A percentile compares a stretch with the other conserved stretches of the same genome.
Conservation (phyloP, 495 filamentous ascomycete genomes). For the Schizothecium vesticola region DNA sequence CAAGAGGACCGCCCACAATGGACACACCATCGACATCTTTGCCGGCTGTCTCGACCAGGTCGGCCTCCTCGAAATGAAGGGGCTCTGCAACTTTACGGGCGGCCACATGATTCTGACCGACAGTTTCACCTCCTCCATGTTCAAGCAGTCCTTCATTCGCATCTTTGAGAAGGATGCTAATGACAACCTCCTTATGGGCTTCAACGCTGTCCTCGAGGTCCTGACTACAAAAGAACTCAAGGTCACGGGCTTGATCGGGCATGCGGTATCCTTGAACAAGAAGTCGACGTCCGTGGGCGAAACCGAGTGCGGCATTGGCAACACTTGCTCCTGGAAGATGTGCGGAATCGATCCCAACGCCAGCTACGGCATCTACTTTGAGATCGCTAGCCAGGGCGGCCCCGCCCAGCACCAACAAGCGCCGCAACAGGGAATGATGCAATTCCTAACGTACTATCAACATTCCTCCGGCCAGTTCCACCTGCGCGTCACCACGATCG, state of each 20-base stretch:
- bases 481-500: slow-evolving; percentile 89
- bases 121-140: slow-evolving; percentile 98
- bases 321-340: slow-evolving; percentile 99
- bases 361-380: slow-evolving; percentile 95
- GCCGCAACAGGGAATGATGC: slow-evolving; percentile 91
- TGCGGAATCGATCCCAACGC: slow-evolving; percentile 91
- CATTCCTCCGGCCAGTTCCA: slow-evolving; percentile 95
- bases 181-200: slow-evolving; percentile 95
- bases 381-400: slow-evolving; percentile 91
- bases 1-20: slow-evolving; percentile 94
- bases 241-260: slow-evolving; percentile 96
- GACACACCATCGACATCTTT: slow-evolving; percentile 96
- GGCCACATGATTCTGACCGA: slow-evolving; percentile 98
- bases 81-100: slow-evolving; percentile 89
- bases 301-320: slow-evolving; percentile 97
- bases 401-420: slow-evolving; percentile 79
- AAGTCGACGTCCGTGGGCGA: slow-evolving; percentile 96
- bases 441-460: slow-evolving; percentile 99
- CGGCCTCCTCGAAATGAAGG: slow-evolving; percentile 98
- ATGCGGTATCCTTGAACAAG: slow-evolving; percentile 94
- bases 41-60: slow-evolving; percentile 98
- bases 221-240: slow-evolving; percentile 98
- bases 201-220: slow-evolving; percentile 95
- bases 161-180: slow-evolving; percentile 95
- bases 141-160: slow-evolving; percentile 97